phyloP scores from a whole-genome alignment of 208 protist species.

The Spongospora subterranea region DNA sequence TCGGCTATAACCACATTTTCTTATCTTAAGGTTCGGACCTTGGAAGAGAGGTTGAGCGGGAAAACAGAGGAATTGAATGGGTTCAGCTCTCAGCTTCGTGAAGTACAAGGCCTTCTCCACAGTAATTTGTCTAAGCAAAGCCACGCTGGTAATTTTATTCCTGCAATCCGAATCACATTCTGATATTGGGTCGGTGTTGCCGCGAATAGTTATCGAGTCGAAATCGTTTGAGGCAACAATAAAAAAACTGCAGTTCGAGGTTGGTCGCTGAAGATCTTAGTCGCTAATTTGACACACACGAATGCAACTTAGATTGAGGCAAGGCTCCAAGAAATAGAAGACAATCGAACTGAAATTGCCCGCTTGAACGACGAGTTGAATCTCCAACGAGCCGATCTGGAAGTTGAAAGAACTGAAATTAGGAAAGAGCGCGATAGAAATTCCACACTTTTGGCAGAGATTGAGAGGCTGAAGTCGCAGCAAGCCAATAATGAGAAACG shows the following conservation, averaged over 20 bases:
- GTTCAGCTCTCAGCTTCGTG: constrained; percentile 14
- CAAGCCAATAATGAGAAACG: background rate
- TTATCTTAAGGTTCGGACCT: constrained; percentile 1
- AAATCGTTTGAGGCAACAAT: constrained; percentile 45
- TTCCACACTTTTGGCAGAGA: background rate
- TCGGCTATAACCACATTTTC: background rate
- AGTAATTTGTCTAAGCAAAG: background rate
- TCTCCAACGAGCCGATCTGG: background rate
- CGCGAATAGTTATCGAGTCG: background rate
- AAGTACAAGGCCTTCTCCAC: background rate
- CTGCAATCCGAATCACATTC: background rate
- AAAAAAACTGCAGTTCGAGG: background rate
- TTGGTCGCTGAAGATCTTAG: background rate
- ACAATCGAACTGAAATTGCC: background rate
- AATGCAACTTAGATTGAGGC: background rate
- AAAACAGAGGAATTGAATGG: constrained; percentile 33
- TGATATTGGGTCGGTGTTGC: background rate
- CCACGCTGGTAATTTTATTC: background rate
- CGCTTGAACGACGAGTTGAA: background rate
- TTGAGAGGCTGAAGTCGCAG: background rate
- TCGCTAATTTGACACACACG: background rate
- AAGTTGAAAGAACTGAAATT: background rate
- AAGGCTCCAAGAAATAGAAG: background rate
- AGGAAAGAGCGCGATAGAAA: background rate
- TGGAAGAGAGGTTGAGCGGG: constrained; percentile 1